Conservation (phyloP, 148 eudicot genomes). For the Limonium bicolor region DNA sequence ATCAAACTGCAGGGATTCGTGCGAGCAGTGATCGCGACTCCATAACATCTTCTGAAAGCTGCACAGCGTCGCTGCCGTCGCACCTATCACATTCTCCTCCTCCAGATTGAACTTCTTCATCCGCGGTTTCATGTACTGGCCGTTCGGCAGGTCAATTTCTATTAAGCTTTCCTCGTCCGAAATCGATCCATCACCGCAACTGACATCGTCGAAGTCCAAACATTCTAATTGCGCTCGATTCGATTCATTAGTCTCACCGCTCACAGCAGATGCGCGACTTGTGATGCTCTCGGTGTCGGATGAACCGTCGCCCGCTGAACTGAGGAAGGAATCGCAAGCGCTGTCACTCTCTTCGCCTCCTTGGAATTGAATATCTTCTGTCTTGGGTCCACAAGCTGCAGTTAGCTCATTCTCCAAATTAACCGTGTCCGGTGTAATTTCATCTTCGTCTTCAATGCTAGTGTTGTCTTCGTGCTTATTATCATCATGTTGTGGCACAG, state of each 20-base stretch:
- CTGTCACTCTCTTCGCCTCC: too few relatives aligned
- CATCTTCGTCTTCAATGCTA: not conserved
- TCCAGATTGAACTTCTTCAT: conserved; percentile 8
- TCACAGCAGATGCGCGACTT: too few relatives aligned
- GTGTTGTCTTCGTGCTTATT: conserved; percentile 1
- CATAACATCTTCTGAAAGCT: conserved; percentile 16
- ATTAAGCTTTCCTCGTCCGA: conserved; percentile 88
- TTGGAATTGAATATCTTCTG: too few relatives aligned
- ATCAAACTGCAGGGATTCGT: conserved; percentile 16
- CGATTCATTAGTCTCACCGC: too few relatives aligned
- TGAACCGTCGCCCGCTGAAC: too few relatives aligned
- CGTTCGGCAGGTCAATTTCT: conserved; percentile 63
- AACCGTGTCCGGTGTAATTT: not conserved
- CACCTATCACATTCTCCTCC: not conserved
- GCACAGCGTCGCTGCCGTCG: conserved; percentile 1
- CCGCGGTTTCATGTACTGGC: conserved; percentile 29
- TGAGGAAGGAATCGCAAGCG: too few relatives aligned
- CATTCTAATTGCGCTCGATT: too few relatives aligned
- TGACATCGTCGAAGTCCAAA: not conserved
- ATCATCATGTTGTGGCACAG: not conserved
- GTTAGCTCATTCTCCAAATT: too few relatives aligned
- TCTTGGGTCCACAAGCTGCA: not conserved
- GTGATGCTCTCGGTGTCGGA: too few relatives aligned
- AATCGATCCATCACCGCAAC: conserved; percentile 51
- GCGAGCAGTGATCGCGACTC: conserved; percentile 17